Percentiles rank a stretch among this genome's conserved stretches.
phyloP scores from a whole-genome alignment of 768 basidiomycete genomes.

The Boletus subcaerulescens region DNA sequence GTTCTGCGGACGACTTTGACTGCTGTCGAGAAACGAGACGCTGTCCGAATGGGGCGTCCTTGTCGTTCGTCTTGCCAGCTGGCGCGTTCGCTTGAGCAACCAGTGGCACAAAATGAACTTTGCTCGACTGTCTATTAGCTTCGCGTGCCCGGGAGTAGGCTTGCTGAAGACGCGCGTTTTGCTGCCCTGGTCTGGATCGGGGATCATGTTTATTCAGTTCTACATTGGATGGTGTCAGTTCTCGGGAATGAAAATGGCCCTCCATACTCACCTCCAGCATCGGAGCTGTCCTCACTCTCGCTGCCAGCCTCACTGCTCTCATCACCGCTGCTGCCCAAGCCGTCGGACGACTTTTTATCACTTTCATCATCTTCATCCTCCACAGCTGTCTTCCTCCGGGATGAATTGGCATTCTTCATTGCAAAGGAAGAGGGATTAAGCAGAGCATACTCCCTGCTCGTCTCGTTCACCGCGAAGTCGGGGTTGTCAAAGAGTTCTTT shows the following conservation, averaged over 20 bases:
- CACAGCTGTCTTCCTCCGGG: constrained; percentile 68
- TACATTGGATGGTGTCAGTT: constrained; percentile 22
- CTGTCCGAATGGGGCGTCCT: constrained; percentile 67
- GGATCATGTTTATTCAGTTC: constrained; percentile 59
- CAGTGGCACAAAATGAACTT: constrained; percentile 66
- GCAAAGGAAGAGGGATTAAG: constrained; percentile 86
- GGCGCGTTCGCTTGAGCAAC: constrained; percentile 40
- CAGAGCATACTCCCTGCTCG: constrained; percentile 82
- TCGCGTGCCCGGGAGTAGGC: constrained; percentile 42
- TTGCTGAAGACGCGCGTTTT: constrained; percentile 45
- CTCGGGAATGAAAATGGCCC: constrained; percentile 8
- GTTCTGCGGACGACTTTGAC: constrained; percentile 11
- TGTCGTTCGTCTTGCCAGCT: constrained; percentile 36
- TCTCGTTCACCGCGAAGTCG: constrained; percentile 89
- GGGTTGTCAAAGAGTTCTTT: constrained; percentile 86
- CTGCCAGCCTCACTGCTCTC: constrained; percentile 46
- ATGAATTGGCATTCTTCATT: constrained; percentile 41
- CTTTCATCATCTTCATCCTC: constrained; percentile 90
- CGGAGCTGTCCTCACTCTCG: constrained; percentile 49
- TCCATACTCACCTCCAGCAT: constrained; percentile 48
- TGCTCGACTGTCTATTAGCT: constrained; percentile 42
- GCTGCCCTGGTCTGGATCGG: constrained; percentile 47
- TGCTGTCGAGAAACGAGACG: constrained; percentile 41
- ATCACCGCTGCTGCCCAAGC: constrained; percentile 41
- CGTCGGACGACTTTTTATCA: constrained; percentile 62